phyloP scores from a whole-genome alignment of 2,329 filamentous ascomycete species.

The Colletotrichum kahawae region DNA sequence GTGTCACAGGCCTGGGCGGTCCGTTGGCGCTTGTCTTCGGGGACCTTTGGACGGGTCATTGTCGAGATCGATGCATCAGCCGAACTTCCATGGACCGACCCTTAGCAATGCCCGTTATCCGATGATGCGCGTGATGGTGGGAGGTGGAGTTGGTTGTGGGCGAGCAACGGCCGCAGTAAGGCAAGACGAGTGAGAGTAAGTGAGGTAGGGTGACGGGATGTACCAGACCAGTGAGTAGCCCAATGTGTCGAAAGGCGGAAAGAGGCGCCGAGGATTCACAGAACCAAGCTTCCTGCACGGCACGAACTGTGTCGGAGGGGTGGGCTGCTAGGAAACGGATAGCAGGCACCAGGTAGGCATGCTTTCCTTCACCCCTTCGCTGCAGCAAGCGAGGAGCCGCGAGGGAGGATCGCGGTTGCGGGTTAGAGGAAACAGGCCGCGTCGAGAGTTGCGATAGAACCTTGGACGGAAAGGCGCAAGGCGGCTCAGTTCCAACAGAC shows the following conservation, averaged over 20 bases:
- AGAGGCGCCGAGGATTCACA: slow-evolving; percentile 8
- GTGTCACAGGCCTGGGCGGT: slow-evolving; percentile 68
- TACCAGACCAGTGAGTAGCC: background rate
- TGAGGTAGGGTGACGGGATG: background rate
- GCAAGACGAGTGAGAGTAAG: background rate
- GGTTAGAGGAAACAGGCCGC: background rate
- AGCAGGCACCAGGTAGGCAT: slow-evolving; percentile 10
- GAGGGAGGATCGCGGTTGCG: background rate
- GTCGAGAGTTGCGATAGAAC: background rate
- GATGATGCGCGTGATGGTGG: background rate
- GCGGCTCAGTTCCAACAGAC: background rate
- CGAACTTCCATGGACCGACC: slow-evolving; percentile 11
- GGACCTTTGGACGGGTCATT: slow-evolving; percentile 61
- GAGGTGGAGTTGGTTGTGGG: slow-evolving; percentile 10
- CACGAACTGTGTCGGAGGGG: slow-evolving; percentile 1
- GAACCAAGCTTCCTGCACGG: background rate
- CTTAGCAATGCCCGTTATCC: slow-evolving; percentile 21
- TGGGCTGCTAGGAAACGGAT: slow-evolving; percentile 5
- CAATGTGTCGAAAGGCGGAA: slow-evolving; percentile 1
- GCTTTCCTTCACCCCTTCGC: slow-evolving; percentile 2
- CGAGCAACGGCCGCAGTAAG: background rate
- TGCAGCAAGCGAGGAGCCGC: background rate
- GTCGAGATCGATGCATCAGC: slow-evolving; percentile 25
- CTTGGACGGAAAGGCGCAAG: background rate
- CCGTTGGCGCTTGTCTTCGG: slow-evolving; percentile 65